Conservation (phyloP, 2,329 filamentous ascomycete species). For the Claviceps digitariae region DNA sequence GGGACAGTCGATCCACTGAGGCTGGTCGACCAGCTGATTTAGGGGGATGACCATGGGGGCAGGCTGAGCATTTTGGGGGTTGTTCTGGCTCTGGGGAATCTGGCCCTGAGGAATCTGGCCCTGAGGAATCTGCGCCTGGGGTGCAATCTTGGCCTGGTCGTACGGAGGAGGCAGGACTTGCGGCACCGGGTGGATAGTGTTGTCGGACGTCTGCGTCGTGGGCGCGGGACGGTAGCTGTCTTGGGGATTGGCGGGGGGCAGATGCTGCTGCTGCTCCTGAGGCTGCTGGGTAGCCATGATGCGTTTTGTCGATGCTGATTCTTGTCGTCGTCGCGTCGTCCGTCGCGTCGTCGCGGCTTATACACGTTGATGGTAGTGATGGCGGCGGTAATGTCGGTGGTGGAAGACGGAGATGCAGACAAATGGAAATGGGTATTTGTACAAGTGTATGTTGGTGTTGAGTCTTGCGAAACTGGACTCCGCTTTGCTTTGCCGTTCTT, state of each 20-base stretch:
- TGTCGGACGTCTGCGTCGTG: not conserved
- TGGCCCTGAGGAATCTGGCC: not conserved
- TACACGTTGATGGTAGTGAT: not conserved
- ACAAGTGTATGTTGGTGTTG: too few relatives aligned
- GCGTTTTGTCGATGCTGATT: not conserved
- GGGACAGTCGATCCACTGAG: constrained; percentile 18
- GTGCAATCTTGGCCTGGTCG: not conserved
- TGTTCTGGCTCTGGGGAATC: not conserved
- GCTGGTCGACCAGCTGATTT: constrained; percentile 11
- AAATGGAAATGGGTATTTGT: too few relatives aligned
- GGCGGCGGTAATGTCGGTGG: too few relatives aligned
- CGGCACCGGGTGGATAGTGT: not conserved
- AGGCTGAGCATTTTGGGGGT: not conserved
- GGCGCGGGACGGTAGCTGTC: not conserved
- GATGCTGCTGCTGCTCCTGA: not conserved
- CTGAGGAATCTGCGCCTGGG: not conserved
- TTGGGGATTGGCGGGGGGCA: not conserved
- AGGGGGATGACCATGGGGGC: constrained; percentile 8
- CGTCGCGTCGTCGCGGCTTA: not conserved
- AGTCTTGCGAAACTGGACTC: too few relatives aligned
- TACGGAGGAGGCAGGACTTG: constrained; percentile 1
- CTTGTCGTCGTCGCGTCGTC: not conserved
- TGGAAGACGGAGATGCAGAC: too few relatives aligned
- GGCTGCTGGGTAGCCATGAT: constrained; percentile 1
- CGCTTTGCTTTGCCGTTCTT: too few relatives aligned